Conservation (phyloP, 1,284 basidiomycete species). For the Porodaedalea pini region DNA sequence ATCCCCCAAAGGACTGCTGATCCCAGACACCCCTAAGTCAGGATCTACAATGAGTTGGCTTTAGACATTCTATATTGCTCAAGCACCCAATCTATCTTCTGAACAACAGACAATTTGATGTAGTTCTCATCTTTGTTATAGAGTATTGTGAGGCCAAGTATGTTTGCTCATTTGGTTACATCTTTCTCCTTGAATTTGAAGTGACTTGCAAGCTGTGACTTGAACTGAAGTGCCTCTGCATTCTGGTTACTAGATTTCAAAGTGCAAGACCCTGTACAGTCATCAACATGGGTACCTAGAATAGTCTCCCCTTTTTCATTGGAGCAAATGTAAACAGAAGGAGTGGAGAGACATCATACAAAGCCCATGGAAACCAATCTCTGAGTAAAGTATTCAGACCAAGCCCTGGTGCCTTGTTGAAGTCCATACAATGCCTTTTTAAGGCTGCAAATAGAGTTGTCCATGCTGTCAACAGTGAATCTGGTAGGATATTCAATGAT, state of each 20-base stretch:
- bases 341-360: conserved; percentile 21
- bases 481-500: conserved; percentile 28
- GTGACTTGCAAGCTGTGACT: too few relatives aligned
- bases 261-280: conserved; percentile 24
- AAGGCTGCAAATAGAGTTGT: conserved; percentile 21
- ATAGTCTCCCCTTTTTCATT: conserved; percentile 25
- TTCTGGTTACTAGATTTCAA: neutral
- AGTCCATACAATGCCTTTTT: conserved; percentile 27
- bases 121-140: neutral
- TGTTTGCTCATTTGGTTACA: too few relatives aligned
- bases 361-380: conserved; percentile 22
- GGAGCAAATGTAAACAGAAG: conserved; percentile 28
- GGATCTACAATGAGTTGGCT: too few relatives aligned
- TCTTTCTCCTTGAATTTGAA: too few relatives aligned
- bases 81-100: conserved; percentile 16
- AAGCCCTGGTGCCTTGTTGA: conserved; percentile 31
- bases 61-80: neutral
- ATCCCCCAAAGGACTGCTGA: too few relatives aligned
- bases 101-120: conserved; percentile 3
- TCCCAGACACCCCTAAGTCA: too few relatives aligned
- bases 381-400: conserved; percentile 25
- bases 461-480: conserved; percentile 19
- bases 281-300: conserved; percentile 33
- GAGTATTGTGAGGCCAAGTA: conserved; percentile 17
- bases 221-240: too few relatives aligned